phyloP scores from a whole-genome alignment of 2,329 filamentous ascomycete species.

The Stagonosporopsis vannaccii region DNA sequence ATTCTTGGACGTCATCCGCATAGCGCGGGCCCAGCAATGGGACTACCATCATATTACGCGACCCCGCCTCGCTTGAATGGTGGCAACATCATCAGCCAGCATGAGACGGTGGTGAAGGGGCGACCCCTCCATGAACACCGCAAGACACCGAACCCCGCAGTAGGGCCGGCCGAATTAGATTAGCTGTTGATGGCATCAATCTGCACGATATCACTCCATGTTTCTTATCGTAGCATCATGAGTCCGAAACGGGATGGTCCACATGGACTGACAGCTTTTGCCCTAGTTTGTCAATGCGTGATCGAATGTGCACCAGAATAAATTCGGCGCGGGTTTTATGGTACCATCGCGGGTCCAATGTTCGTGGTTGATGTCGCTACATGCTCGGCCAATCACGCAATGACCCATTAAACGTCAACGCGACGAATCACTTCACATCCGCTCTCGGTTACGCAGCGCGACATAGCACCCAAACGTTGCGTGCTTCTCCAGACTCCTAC shows the following conservation, averaged over 20 bases:
- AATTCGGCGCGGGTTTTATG: conserved; percentile 16
- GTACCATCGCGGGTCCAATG: conserved; percentile 12
- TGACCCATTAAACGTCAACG: conserved; percentile 24
- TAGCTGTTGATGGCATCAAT: conserved; percentile 36
- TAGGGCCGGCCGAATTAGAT: conserved; percentile 32
- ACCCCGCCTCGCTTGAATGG: conserved; percentile 24
- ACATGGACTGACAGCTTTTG: conserved; percentile 13
- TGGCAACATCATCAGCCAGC: conserved; percentile 13
- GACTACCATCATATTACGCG: conserved; percentile 6
- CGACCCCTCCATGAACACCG: conserved; percentile 18
- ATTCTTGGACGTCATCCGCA: conserved; percentile 9
- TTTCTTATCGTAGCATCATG: conserved; percentile 21
- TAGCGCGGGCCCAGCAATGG: conserved; percentile 3
- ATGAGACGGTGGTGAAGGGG: conserved; percentile 8
- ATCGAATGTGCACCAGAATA: conserved; percentile 9
- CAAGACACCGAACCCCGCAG: conserved; percentile 7
- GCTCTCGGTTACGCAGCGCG: conserved; percentile 4
- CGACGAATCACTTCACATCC: conserved; percentile 32
- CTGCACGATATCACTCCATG: conserved; percentile 42
- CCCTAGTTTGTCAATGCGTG: conserved; percentile 18
- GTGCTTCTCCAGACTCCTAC: conserved; percentile 28
- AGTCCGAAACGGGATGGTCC: conserved; percentile 1
- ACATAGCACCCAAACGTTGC: conserved; percentile 29
- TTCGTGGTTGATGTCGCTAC: conserved; percentile 37
- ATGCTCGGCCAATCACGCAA: conserved; percentile 45